phyloP scores from a whole-genome alignment of 2,329 filamentous ascomycete species.

The Hymenoscyphus infarciens region DNA sequence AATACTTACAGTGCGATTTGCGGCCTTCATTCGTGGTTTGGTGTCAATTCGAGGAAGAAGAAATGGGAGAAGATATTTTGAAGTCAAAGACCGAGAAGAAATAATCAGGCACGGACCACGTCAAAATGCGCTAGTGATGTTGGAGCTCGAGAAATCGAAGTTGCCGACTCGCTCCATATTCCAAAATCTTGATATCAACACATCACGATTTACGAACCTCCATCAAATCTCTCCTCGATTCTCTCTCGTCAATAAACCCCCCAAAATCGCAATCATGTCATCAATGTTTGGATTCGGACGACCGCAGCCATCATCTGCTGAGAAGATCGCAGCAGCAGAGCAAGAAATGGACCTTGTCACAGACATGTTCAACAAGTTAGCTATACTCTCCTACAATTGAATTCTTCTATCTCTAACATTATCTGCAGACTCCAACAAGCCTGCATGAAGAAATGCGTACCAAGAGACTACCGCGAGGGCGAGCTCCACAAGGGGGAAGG shows the following conservation, averaged over 20 bases:
- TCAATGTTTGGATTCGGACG: conserved; percentile 66
- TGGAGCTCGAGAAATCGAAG: conserved; percentile 26
- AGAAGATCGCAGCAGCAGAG: conserved; percentile 96
- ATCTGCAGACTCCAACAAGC: conserved; percentile 70
- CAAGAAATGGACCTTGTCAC: conserved; percentile 96
- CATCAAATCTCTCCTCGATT: background rate
- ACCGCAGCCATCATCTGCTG: conserved; percentile 86
- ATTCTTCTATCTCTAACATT: conserved; percentile 10
- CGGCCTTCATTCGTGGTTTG: conserved; percentile 4
- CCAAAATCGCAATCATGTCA: conserved; percentile 52
- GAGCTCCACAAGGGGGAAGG: conserved; percentile 99
- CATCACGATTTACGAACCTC: background rate
- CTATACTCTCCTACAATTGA: conserved; percentile 3
- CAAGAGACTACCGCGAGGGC: conserved; percentile 85
- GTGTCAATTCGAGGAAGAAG: background rate
- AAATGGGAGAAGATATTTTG: conserved; percentile 1
- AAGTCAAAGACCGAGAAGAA: background rate
- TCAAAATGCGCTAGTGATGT: conserved; percentile 18
- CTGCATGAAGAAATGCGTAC: conserved; percentile 92
- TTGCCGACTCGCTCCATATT: conserved; percentile 5
- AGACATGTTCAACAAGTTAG: conserved; percentile 96
- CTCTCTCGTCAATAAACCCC: background rate
- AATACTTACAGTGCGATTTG: conserved; percentile 19
- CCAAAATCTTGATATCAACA: background rate
- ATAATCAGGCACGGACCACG: background rate